Evolutionary conservation across 2,329 filamentous ascomycete species (phyloP), one percentile per base, ranked within the genome.

Genomic region (Monosporascus sp.): DNA sequence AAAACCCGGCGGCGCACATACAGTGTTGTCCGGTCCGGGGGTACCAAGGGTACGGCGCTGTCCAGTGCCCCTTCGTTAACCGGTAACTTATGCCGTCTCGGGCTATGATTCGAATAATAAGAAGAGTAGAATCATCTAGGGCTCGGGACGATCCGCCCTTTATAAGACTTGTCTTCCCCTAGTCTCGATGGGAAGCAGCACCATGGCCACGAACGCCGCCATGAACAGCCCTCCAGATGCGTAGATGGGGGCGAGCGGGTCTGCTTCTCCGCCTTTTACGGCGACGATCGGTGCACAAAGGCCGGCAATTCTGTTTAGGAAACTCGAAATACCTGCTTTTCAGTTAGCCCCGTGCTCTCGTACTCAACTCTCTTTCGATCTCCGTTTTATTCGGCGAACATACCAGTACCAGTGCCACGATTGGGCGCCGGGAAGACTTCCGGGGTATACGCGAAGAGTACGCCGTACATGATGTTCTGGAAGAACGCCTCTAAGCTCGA

Each of bases 391-490:
- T 24, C 16, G n/a, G 47, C 7, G 22, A 14, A 43, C 40, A 8
- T 50, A 17, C 79, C 78, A 2, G 76, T 78, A 6, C 78, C 82
- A 0, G 80, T 82, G 3, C 80, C 81, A 0, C 81, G 71, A 45
- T 79, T 72, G 0, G 80, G 77, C 2, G 76, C 78, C 0, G 80
- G 80, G 65, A 84, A 84, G 0, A 79, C 78, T 59, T 84, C 80
- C 0, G 81, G 81, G 0, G 81, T 84, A 66, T 73, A 77, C 0
- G 73, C 75, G 51, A 75, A 78, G 44, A 71, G 65, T 20, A 71
- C 63, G 1, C 66, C 68, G 51, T 71, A 71, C 2, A 76, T 77
- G 7, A 76, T 67, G 36, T 69, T 70, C 41, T 75, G 73, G 1
- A 76, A 67, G 0, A 59, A 53, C n/a, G 58, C 55, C 48, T 59